A percentile compares a stretch with the other conserved stretches of the same genome.
Evolutionary conservation across 1,284 basidiomycete species (phyloP).

Genomic region (Tremellales sp.): DNA sequence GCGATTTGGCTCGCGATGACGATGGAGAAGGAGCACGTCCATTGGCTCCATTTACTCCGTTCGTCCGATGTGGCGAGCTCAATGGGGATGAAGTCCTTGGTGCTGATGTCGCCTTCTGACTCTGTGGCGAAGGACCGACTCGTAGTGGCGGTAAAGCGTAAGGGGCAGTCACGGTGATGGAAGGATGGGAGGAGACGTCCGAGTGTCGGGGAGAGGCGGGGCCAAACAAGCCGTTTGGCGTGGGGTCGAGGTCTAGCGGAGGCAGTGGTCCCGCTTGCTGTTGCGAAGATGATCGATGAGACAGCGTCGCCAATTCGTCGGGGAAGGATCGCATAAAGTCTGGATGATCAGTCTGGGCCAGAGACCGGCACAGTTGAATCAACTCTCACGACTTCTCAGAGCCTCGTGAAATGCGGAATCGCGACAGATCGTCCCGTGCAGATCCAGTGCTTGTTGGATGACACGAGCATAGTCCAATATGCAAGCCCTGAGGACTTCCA

Average conservation of each 20-base stretch:
- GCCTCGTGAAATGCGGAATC: slow-evolving; percentile 89
- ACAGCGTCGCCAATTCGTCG: slow-evolving; percentile 63
- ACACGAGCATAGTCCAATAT: slow-evolving; percentile 82
- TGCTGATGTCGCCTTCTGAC: background rate
- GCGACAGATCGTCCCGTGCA: slow-evolving; percentile 80
- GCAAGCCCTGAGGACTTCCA: slow-evolving; percentile 65
- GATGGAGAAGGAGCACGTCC: background rate
- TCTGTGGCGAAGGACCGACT: slow-evolving; percentile 11
- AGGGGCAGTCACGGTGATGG: background rate
- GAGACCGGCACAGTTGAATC: background rate
- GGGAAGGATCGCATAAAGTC: slow-evolving; percentile 85
- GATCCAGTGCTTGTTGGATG: slow-evolving; percentile 74
- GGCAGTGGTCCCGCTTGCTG: background rate
- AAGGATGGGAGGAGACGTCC: background rate
- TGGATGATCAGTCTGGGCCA: slow-evolving; percentile 15
- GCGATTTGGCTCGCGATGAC: background rate
- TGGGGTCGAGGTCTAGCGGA: background rate
- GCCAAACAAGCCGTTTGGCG: no score
- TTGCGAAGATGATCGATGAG: slow-evolving; percentile 14
- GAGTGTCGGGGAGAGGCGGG: background rate
- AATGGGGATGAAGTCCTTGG: background rate
- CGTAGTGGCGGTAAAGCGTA: slow-evolving; percentile 17
- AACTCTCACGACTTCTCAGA: slow-evolving; percentile 60
- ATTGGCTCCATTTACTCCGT: background rate
- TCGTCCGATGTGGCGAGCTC: background rate